A percentile compares a stretch with the other conserved stretches of the same genome.
Conservation (phyloP, 208 protist genomes). For the Leptomonas pyrrhocoris region DNA sequence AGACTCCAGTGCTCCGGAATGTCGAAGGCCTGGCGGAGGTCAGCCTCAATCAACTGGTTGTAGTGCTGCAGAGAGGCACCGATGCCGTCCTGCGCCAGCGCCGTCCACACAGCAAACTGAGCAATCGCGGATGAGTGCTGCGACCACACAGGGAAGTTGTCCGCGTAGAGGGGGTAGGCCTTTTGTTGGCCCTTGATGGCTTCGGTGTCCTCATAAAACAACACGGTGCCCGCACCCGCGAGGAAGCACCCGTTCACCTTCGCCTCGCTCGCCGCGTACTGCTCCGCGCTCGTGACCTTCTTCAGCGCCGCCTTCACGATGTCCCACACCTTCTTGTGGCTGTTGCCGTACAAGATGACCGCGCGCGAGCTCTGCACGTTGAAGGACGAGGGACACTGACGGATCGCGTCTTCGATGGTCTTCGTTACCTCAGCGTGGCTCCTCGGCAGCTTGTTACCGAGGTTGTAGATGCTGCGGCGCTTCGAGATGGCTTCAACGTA, state of each 20-base stretch:
- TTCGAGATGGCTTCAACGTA: slow-evolving; percentile 26
- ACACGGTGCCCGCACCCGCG: slow-evolving; percentile 53
- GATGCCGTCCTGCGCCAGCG: slow-evolving; percentile 45
- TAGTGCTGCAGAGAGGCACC: slow-evolving; percentile 65
- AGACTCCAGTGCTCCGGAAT: slow-evolving; percentile 52
- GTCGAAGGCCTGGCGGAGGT: slow-evolving; percentile 35
- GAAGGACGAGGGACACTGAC: slow-evolving; percentile 53
- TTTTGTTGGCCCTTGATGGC: slow-evolving; percentile 47
- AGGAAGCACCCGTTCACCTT: slow-evolving; percentile 57
- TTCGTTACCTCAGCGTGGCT: slow-evolving; percentile 32
- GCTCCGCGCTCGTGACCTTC: slow-evolving; percentile 34
- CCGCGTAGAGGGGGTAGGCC: slow-evolving; percentile 46
- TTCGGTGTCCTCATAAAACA: slow-evolving; percentile 60
- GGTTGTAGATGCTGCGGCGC: slow-evolving; percentile 52
- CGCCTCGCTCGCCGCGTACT: slow-evolving; percentile 31
- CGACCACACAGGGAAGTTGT: slow-evolving; percentile 47
- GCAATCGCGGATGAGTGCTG: slow-evolving; percentile 55
- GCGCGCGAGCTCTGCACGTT: slow-evolving; percentile 60
- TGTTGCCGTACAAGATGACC: slow-evolving; percentile 55
- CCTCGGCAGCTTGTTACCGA: slow-evolving; percentile 42
- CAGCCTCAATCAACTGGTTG: slow-evolving; percentile 45
- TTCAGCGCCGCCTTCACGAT: slow-evolving; percentile 47
- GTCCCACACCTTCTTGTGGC: slow-evolving; percentile 62
- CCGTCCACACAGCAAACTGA: slow-evolving; percentile 62
- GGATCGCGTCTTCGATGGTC: slow-evolving; percentile 41